Conservation (phyloP, 495 filamentous ascomycete species). For the Aspergillus campestris region DNA sequence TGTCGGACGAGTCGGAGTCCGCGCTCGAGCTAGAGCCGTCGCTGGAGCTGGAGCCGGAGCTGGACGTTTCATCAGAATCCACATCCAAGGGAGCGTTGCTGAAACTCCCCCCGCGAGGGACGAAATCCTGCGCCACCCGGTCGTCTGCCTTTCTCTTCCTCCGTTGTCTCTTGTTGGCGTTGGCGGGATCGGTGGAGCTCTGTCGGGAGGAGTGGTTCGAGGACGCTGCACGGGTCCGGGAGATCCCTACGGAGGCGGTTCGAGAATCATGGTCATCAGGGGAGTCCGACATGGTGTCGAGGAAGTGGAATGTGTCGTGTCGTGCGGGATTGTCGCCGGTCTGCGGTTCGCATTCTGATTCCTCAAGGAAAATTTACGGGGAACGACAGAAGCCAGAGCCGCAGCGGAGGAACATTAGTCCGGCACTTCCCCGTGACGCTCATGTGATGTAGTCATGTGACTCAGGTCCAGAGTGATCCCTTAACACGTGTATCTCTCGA, state of each 20-base stretch:
- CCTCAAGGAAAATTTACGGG: constrained; percentile 20
- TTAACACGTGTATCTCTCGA: too few species aligned
- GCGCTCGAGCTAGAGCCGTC: constrained; percentile 5
- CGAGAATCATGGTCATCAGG: constrained; percentile 37
- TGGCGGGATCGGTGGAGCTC: constrained; percentile 12
- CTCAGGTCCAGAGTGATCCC: too few species aligned
- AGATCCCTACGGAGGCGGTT: constrained; percentile 27
- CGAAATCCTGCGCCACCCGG: constrained; percentile 26
- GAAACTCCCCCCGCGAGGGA: constrained; percentile 32
- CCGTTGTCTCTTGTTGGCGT: constrained; percentile 24
- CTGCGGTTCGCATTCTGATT: too few species aligned
- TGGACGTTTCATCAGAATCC: constrained; percentile 28
- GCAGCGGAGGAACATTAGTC: background rate
- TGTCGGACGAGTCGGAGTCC: background rate
- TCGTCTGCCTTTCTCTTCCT: constrained; percentile 15
- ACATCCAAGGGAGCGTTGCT: constrained; percentile 24
- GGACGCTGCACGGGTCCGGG: too few species aligned
- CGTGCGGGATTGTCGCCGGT: background rate
- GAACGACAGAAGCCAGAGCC: constrained; percentile 7
- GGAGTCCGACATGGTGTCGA: constrained; percentile 20
- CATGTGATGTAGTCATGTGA: too few species aligned
- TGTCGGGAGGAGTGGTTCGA: constrained; percentile 16
- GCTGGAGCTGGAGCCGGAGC: constrained; percentile 20
- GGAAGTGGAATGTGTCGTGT: background rate
- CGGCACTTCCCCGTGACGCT: background rate